Base-by-base conservation (phyloP, 2,329 filamentous ascomycete genomes). In the Clonostachys solani region DNA sequence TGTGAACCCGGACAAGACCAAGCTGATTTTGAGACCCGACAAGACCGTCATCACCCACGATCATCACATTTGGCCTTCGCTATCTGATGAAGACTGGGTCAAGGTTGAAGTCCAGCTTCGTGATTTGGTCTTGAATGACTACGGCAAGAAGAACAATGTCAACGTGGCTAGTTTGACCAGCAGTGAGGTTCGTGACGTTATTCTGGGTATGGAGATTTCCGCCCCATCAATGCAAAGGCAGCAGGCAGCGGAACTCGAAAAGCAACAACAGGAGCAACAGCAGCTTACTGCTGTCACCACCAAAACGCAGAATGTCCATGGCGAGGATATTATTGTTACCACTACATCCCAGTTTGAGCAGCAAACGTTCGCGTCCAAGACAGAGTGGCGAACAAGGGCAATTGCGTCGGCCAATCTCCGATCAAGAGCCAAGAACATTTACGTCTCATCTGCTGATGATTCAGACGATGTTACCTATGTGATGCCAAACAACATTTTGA, bases 141-240 rank as follows among this genome's bases (percentile, higher is more conserved):
- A 99, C 64, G 94, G 94, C 63, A 99, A 97, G 81, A 99, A 99
- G 81, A 99, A 99, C 76, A 99, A 97, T 58, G 94, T 99, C 74
- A 99, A 99, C 59, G 92, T 94, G 12, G 95, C 95, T 15, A 96
- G 91, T 65, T 77, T 99, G 69, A 99, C 94, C 2, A 96, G 84
- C 63, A 96, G 89, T 59, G 94, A 99, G 81, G 94, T 99, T 44
- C 86, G 94, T 58, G 94, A 99, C 62, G 97, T 99, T 60, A 99
- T 99, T 58, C 72, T 99, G 53, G 94, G 94, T 79, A 99, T 99
- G 95, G 95, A 99, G 66, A 99, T 99, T 49, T 96, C 90, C 50
- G 95, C 94, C 29, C 94, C 94, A 19, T 97, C 92, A 2, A 87
- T 99, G 84, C 94, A 99, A 72, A 86, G 95, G 62, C 95, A 99